Conservation (phyloP, 805 yeast genomes). For the Candida pseudoglaebosa region DNA sequence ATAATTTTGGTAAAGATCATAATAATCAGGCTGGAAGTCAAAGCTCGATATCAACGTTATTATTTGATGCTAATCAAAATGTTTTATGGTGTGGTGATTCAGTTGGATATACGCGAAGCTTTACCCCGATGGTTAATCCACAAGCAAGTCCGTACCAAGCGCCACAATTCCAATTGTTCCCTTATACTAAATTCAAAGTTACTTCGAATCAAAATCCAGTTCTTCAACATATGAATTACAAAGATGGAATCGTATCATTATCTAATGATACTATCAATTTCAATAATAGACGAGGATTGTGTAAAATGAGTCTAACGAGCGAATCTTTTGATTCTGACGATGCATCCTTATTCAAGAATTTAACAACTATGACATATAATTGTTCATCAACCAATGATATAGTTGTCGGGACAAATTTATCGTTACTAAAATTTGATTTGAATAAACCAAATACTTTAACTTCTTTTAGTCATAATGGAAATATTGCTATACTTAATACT, state of each 20-base stretch:
- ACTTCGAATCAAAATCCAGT: conserved; percentile 20
- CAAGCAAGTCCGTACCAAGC: conserved; percentile 16
- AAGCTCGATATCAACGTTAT: conserved; percentile 21
- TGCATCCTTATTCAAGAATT: conserved; percentile 12
- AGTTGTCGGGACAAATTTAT: conserved; percentile 8
- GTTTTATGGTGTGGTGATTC: conserved; percentile 83
- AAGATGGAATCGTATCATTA: conserved; percentile 32
- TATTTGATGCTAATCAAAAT: conserved; percentile 70
- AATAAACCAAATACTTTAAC: conserved; percentile 22
- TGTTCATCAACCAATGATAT: conserved; percentile 17
- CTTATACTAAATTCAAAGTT: conserved; percentile 35
- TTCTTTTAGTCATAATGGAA: conserved; percentile 38
- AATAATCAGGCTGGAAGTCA: not conserved
- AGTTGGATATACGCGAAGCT: conserved; percentile 43
- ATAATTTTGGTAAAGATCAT: conserved; percentile 1
- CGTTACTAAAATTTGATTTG: conserved; percentile 30
- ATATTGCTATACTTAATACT: conserved; percentile 43
- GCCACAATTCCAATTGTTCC: conserved; percentile 21
- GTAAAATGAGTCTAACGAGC: conserved; percentile 14
- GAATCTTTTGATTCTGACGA: conserved; percentile 13
- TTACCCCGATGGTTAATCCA: conserved; percentile 16
- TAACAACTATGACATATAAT: conserved; percentile 32
- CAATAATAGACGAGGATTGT: conserved; percentile 33
- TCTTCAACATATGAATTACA: conserved; percentile 25
- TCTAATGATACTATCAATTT: conserved; percentile 28